These are phyloP conservation scores for Pseudozyma tsukubaensis DNA, from an alignment of 1,284 basidiomycete genomes.

Conservation along the genomic window DNA sequence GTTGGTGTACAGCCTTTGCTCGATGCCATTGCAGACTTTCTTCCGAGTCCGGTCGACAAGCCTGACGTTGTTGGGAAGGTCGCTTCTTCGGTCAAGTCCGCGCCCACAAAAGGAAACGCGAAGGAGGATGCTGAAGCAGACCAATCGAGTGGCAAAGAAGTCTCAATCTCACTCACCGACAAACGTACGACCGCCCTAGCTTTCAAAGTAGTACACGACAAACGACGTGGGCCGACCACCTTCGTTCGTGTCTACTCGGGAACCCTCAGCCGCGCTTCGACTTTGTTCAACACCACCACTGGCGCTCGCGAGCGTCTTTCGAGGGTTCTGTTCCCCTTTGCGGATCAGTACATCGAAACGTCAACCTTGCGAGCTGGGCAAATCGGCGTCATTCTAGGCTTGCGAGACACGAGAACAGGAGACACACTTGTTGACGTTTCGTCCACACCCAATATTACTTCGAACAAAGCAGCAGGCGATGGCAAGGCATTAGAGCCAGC, in stretches of 20 bases:
- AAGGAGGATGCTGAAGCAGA: neutral
- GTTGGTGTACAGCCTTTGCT: conserved; percentile 83
- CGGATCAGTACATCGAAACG: conserved; percentile 81
- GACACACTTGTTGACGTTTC: conserved; percentile 76
- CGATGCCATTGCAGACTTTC: conserved; percentile 81
- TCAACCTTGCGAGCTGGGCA: conserved; percentile 83
- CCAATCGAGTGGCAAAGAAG: conserved; percentile 60
- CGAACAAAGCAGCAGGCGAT: neutral
- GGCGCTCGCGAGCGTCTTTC: conserved; percentile 79
- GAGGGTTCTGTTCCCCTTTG: conserved; percentile 83
- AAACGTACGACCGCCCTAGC: conserved; percentile 72
- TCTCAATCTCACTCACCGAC: conserved; percentile 32
- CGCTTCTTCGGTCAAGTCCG: neutral
- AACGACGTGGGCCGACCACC: conserved; percentile 86
- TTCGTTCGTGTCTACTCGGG: conserved; percentile 90
- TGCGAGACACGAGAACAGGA: conserved; percentile 86
- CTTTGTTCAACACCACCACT: conserved; percentile 77
- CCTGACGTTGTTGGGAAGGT: conserved; percentile 29
- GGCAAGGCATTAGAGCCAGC: conserved; percentile 3
- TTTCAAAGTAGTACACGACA: conserved; percentile 90
- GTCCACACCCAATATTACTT: neutral
- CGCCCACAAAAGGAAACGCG: conserved; percentile 5
- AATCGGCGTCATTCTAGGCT: conserved; percentile 84
- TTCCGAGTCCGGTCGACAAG: conserved; percentile 77
- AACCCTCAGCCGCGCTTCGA: conserved; percentile 74